Conservation (phyloP, 129 eudicot species). For the Erigeron canadensis region DNA sequence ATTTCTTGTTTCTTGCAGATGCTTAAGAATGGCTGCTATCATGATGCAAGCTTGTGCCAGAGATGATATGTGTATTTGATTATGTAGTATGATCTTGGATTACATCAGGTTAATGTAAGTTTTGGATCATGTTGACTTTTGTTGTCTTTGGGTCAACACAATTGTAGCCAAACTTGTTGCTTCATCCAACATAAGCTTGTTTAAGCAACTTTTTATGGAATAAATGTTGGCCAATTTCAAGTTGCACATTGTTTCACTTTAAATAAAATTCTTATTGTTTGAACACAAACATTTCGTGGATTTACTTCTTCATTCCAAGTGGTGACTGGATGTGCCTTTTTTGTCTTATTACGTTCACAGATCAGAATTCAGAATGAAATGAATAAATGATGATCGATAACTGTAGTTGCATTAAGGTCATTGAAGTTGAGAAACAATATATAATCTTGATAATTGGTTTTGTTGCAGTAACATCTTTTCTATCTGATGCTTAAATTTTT, state of each 20-base stretch:
- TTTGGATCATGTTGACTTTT: constrained; percentile 25
- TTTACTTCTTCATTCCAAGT: background rate
- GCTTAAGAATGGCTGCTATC: constrained; percentile 26
- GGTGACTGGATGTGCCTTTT: background rate
- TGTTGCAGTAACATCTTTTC: background rate
- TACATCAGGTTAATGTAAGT: constrained; percentile 20
- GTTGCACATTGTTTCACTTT: background rate
- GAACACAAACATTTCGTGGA: background rate
- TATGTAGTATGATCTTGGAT: constrained; percentile 28
- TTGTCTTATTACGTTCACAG: too few species aligned
- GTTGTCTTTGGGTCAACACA: constrained; percentile 24
- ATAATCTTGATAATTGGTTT: background rate
- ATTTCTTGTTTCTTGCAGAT: constrained; percentile 34
- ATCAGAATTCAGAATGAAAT: too few species aligned
- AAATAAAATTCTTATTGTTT: background rate
- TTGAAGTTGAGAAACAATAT: too few species aligned
- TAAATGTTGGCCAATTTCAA: constrained; percentile 32
- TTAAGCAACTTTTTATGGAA: constrained; percentile 28
- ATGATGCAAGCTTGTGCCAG: constrained; percentile 14
- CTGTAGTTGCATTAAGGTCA: too few species aligned
- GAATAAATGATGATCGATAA: too few species aligned
- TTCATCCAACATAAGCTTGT: constrained; percentile 21
- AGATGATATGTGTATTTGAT: constrained; percentile 33
- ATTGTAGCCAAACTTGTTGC: constrained; percentile 16
- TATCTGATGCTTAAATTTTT: background rate